A percentile compares a stretch with the other conserved stretches of the same genome.
phyloP scores from a whole-genome alignment of 176 grass and related monocot genomes.

The Typha latifolia region DNA sequence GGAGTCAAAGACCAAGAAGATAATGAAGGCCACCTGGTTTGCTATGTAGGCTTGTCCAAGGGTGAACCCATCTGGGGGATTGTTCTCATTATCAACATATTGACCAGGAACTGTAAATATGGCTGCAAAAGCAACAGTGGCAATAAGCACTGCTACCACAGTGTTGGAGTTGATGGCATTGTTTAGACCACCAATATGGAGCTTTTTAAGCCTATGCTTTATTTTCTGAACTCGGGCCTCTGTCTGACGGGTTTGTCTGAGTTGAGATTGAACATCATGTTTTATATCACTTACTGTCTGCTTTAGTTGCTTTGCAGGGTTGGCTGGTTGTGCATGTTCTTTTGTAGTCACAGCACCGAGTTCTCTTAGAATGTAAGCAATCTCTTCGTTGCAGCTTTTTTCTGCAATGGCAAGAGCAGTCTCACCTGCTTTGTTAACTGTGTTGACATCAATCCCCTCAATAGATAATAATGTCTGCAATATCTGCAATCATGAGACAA shows the following conservation, averaged over 20 bases:
- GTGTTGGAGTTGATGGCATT: conserved; percentile 95
- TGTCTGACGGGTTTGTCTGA: conserved; percentile 84
- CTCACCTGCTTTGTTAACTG: conserved; percentile 77
- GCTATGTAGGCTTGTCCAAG: conserved; percentile 77
- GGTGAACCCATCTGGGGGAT: conserved; percentile 6
- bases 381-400: conserved; percentile 56
- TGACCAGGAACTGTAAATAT: conserved; percentile 78
- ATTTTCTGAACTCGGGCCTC: conserved; percentile 83
- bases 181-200: conserved; percentile 87
- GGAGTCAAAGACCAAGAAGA: conserved; percentile 79
- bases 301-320: conserved; percentile 83
- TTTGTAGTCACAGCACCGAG: conserved; percentile 50
- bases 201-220: conserved; percentile 74
- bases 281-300: conserved; percentile 93
- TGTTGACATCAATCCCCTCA: conserved; percentile 67
- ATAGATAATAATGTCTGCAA: conserved; percentile 58
- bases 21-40: conserved; percentile 58
- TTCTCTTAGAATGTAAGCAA: conserved; percentile 51
- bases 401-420: conserved; percentile 79
- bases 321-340: conserved; percentile 69
- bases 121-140: conserved; percentile 86
- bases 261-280: conserved; percentile 77
- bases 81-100: conserved; percentile 38
- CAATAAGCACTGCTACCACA: conserved; percentile 85
- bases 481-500: conserved; percentile 43